phyloP scores from a whole-genome alignment of 2,329 filamentous ascomycete species.

The Reticulascus tulasneorum region DNA sequence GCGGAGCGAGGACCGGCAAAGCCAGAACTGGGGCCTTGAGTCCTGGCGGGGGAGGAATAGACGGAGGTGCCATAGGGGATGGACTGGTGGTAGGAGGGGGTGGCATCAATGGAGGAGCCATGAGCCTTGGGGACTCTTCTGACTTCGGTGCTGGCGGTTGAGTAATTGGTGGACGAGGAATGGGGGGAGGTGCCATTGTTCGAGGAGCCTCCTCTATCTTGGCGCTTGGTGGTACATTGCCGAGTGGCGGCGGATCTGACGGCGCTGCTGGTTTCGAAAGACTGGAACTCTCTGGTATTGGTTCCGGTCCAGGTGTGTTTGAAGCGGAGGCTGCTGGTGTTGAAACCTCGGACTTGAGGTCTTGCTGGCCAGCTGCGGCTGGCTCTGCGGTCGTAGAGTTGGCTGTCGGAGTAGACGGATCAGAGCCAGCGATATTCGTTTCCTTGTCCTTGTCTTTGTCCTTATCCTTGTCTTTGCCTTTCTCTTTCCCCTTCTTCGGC shows the following conservation, averaged over 20 bases:
- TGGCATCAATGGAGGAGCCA: conserved; percentile 11
- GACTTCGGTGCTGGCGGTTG: conserved; percentile 21
- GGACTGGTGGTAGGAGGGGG: conserved; percentile 3
- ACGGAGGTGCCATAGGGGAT: conserved; percentile 4
- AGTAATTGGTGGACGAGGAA: conserved; percentile 9
- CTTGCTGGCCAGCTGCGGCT: not conserved
- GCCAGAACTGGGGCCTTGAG: conserved; percentile 26
- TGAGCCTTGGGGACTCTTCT: conserved; percentile 13
- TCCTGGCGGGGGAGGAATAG: conserved; percentile 8
- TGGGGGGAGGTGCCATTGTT: conserved; percentile 7
- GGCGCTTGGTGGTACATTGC: not conserved
- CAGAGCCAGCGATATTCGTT: conserved; percentile 10
- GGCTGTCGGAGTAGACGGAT: conserved; percentile 7
- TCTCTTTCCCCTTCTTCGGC: conserved; percentile 27
- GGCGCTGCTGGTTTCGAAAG: not conserved
- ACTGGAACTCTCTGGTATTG: not conserved
- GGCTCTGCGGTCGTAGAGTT: not conserved
- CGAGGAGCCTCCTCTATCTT: conserved; percentile 9
- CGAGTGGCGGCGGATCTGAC: not conserved
- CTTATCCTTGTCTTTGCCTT: conserved; percentile 23
- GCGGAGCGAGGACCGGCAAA: conserved; percentile 32
- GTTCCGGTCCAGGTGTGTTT: conserved; percentile 1
- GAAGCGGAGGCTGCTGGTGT: not conserved
- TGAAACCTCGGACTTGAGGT: not conserved
- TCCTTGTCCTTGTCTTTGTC: conserved; percentile 14